Evolutionary conservation across 495 filamentous ascomycete genomes (phyloP).

Genomic region (Penicillium paradoxum): DNA sequence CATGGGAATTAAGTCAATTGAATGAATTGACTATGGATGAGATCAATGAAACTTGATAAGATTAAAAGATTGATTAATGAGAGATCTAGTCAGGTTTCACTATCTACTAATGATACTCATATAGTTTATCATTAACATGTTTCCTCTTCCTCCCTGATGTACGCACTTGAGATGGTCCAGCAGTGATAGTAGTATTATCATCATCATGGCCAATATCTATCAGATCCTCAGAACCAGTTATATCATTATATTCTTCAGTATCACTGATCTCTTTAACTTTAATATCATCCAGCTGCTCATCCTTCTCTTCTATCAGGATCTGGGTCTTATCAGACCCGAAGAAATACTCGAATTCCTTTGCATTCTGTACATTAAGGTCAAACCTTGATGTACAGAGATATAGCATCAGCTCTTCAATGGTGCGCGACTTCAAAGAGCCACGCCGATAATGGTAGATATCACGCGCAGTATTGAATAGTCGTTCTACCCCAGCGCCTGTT

Average conservation of each 20-base stretch:
- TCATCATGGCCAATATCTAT: too few species aligned
- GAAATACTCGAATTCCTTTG: neutral
- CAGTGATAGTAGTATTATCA: too few species aligned
- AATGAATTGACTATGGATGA: too few species aligned
- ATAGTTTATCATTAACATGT: too few species aligned
- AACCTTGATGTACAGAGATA: neutral
- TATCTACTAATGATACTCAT: too few species aligned
- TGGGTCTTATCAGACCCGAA: neutral
- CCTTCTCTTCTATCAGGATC: neutral
- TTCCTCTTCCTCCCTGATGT: too few species aligned
- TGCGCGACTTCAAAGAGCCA: neutral
- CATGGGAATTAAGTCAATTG: too few species aligned
- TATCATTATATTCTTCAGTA: neutral
- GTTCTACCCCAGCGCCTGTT: slow-evolving; percentile 1
- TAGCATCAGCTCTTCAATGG: neutral
- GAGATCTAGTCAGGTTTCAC: too few species aligned
- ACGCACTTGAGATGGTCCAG: too few species aligned
- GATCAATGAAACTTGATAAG: too few species aligned
- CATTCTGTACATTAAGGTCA: neutral
- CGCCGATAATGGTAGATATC: slow-evolving; percentile 2
- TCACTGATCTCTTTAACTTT: neutral
- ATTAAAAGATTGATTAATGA: too few species aligned
- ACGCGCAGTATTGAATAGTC: neutral
- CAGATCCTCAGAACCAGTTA: neutral
- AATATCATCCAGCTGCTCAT: neutral